Evolutionary conservation across 805 yeast genomes (phyloP).

Genomic region (Candida insectorum): DNA sequence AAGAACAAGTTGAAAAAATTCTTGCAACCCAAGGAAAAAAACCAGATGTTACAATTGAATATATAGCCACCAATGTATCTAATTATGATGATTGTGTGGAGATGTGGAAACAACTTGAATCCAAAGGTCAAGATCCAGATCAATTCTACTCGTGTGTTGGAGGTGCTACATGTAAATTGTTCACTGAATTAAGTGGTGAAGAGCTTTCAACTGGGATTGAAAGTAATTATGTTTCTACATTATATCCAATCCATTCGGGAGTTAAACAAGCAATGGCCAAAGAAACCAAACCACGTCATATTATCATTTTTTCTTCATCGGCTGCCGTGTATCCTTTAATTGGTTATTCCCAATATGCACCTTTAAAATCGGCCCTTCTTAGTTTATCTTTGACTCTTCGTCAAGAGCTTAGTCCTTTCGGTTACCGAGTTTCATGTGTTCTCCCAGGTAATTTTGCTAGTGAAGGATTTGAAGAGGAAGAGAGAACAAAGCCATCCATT

Average conservation of each 20-base stretch:
- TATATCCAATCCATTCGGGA: slow-evolving; percentile 66
- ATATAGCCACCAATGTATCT: slow-evolving; percentile 64
- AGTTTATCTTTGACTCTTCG: slow-evolving; percentile 73
- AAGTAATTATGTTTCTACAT: slow-evolving; percentile 70
- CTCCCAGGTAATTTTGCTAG: slow-evolving; percentile 88
- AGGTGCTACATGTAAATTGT: slow-evolving; percentile 72
- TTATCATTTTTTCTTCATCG: slow-evolving; percentile 64
- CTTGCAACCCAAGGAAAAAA: slow-evolving; percentile 20
- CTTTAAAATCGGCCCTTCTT: slow-evolving; percentile 79
- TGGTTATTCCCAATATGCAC: slow-evolving; percentile 90
- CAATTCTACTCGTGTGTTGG: slow-evolving; percentile 87
- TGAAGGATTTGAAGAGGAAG: slow-evolving; percentile 83
- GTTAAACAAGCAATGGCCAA: slow-evolving; percentile 35
- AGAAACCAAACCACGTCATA: slow-evolving; percentile 47
- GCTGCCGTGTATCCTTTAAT: slow-evolving; percentile 83
- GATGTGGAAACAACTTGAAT: slow-evolving; percentile 36
- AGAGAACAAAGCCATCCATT: slow-evolving; percentile 79
- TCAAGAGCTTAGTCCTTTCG: slow-evolving; percentile 72
- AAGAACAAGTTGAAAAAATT: slow-evolving; percentile 45
- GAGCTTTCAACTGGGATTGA: slow-evolving; percentile 62
- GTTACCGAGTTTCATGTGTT: slow-evolving; percentile 67
- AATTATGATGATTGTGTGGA: slow-evolving; percentile 46
- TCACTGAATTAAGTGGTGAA: slow-evolving; percentile 57
- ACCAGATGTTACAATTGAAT: slow-evolving; percentile 26
- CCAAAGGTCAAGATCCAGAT: slow-evolving; percentile 53